Conservation (phyloP, 2,329 filamentous ascomycete genomes). For the Aspergillus fumigatus region DNA sequence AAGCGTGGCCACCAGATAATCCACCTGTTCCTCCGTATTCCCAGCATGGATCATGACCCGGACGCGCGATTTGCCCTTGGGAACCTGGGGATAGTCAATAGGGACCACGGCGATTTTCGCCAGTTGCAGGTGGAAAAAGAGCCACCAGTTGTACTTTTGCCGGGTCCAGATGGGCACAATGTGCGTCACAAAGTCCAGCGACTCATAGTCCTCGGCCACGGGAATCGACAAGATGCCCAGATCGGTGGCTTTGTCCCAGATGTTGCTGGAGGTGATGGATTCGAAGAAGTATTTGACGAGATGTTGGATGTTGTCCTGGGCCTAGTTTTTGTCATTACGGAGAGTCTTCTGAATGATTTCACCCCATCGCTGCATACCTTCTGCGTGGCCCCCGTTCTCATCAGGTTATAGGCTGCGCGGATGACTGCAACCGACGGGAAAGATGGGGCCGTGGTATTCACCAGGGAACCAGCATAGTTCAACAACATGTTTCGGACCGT, state of each 20-base stretch:
- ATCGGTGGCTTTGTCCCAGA: slow-evolving; percentile 7
- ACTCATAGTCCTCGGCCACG: slow-evolving; percentile 8
- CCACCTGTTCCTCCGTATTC: slow-evolving; percentile 41
- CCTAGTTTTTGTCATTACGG: not conserved
- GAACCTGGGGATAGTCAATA: slow-evolving; percentile 50
- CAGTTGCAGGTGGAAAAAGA: slow-evolving; percentile 27
- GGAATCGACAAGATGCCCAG: slow-evolving; percentile 7
- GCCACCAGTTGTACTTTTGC: slow-evolving; percentile 25
- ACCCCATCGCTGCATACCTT: slow-evolving; percentile 4
- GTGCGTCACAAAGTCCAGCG: slow-evolving; percentile 38
- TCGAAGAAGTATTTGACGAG: slow-evolving; percentile 6
- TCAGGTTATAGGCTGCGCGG: not conserved
- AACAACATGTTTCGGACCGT: slow-evolving; percentile 55
- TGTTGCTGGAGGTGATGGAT: slow-evolving; percentile 2
- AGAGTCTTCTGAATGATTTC: no score
- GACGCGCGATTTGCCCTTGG: slow-evolving; percentile 52
- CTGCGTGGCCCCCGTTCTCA: not conserved
- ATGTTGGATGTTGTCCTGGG: slow-evolving; percentile 14
- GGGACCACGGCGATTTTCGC: slow-evolving; percentile 53
- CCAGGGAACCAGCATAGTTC: slow-evolving; percentile 63
- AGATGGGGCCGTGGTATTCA: slow-evolving; percentile 62
- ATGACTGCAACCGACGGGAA: slow-evolving; percentile 45
- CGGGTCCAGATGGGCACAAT: slow-evolving; percentile 37
- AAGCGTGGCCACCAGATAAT: not conserved
- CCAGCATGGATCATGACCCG: slow-evolving; percentile 59